Conservation (phyloP, 768 basidiomycete species). For the Leccinum sublutescens region DNA sequence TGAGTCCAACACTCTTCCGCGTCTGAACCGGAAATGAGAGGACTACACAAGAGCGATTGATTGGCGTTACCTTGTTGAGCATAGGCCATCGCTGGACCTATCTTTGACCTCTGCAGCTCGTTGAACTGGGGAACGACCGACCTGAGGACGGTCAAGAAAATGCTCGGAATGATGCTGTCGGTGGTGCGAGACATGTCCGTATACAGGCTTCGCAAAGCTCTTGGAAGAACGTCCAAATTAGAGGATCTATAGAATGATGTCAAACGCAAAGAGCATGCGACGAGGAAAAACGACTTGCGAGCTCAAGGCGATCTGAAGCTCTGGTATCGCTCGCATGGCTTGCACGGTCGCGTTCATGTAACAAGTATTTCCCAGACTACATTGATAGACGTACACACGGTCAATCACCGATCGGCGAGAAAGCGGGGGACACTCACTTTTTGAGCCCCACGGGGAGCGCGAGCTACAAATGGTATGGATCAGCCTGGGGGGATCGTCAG, state of each 20-base stretch:
- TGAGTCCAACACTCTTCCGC: conserved; percentile 89
- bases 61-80: conserved; percentile 69
- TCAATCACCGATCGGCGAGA: background rate
- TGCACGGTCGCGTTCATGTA: conserved; percentile 98
- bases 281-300: conserved; percentile 38
- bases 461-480: conserved; percentile 44
- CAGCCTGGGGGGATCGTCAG: background rate
- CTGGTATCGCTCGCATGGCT: conserved; percentile 89
- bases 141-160: conserved; percentile 70
- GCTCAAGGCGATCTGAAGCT: conserved; percentile 71
- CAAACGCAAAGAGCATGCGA: background rate
- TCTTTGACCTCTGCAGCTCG: conserved; percentile 55
- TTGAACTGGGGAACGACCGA: conserved; percentile 88
- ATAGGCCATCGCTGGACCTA: conserved; percentile 46
- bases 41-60: background rate
- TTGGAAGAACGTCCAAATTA: conserved; percentile 43
- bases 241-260: conserved; percentile 27
- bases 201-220: conserved; percentile 69
- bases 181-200: conserved; percentile 70
- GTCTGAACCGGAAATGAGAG: conserved; percentile 45
- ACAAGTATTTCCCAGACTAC: conserved; percentile 87
- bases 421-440: conserved; percentile 47
- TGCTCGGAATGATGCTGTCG: conserved; percentile 66
- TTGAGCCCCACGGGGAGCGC: conserved; percentile 76
- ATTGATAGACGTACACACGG: background rate